These are phyloP conservation scores for Gautieria morchelliformis DNA, from an alignment of 768 basidiomycete species.

Conservation along the genomic window DNA sequence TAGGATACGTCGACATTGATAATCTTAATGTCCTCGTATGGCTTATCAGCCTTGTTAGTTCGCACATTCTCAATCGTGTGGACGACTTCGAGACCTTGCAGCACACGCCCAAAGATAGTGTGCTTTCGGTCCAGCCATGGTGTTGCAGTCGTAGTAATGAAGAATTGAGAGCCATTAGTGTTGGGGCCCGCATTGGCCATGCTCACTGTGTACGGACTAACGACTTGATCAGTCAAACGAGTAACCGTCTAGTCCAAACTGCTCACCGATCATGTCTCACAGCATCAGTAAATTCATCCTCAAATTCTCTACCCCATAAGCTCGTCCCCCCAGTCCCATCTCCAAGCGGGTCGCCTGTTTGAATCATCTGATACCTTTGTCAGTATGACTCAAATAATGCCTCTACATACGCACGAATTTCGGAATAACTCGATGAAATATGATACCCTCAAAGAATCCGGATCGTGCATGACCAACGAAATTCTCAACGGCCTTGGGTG, in stretches of 20 bases:
- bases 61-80: conserved; percentile 90
- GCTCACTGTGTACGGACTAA: conserved; percentile 86
- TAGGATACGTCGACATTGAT: conserved; percentile 39
- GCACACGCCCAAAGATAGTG: conserved; percentile 87
- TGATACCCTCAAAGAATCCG: conserved; percentile 84
- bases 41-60: conserved; percentile 76
- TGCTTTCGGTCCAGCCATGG: conserved; percentile 91
- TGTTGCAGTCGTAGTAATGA: conserved; percentile 91
- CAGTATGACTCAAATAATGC: background rate
- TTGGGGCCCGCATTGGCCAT: conserved; percentile 89
- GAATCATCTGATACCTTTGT: conserved; percentile 57
- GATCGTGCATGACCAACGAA: conserved; percentile 88
- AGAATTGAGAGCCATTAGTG: conserved; percentile 97
- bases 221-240: background rate
- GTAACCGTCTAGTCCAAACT: background rate
- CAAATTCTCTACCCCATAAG: conserved; percentile 86
- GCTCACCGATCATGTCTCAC: conserved; percentile 80
- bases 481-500: conserved; percentile 95
- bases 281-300: conserved; percentile 87
- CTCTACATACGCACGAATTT: conserved; percentile 51
- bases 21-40: conserved; percentile 91
- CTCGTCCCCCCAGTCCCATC: conserved; percentile 89
- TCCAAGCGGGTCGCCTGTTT: conserved; percentile 91
- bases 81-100: conserved; percentile 81
- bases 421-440: conserved; percentile 96